phyloP scores from a whole-genome alignment of 192 early-diverging fungal species.

The Umbelopsis vinacea region DNA sequence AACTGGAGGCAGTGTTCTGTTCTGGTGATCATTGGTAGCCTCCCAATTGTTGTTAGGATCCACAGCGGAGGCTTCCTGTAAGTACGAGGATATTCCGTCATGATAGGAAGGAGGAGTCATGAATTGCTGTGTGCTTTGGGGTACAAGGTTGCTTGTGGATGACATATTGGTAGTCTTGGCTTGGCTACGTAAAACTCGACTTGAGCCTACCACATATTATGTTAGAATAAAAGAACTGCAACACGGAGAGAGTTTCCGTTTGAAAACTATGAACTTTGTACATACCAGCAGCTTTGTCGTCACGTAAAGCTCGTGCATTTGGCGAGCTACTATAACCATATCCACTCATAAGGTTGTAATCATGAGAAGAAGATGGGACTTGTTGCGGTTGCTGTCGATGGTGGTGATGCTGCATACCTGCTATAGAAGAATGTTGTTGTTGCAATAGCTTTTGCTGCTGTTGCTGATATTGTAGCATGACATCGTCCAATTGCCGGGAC shows the following conservation, averaged over 20 bases:
- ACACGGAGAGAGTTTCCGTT: no score
- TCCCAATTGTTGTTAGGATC: constrained; percentile 17
- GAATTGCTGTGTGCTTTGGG: constrained; percentile 20
- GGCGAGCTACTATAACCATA: constrained; percentile 18
- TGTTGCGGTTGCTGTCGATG: constrained; percentile 17
- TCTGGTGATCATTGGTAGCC: constrained; percentile 16
- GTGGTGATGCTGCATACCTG: constrained; percentile 10
- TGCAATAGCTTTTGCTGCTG: constrained; percentile 38
- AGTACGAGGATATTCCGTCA: constrained; percentile 15
- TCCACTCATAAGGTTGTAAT: constrained; percentile 10
- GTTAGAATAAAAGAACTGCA: background rate
- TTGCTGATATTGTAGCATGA: constrained; percentile 46
- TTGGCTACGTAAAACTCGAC: constrained; percentile 15
- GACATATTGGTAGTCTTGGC: constrained; percentile 18
- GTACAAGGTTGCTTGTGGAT: constrained; percentile 18
- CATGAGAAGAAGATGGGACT: constrained; percentile 8
- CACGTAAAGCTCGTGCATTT: constrained; percentile 10
- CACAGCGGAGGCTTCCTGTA: constrained; percentile 7
- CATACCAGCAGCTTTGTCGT: constrained; percentile 1
- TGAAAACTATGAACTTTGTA: background rate
- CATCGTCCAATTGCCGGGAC: constrained; percentile 40
- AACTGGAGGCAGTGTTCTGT: constrained; percentile 22
- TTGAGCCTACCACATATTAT: background rate
- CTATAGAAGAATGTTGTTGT: constrained; percentile 19
- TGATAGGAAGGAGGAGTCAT: constrained; percentile 19